Evolutionary conservation across 768 basidiomycete genomes (phyloP).

Genomic region (Termitomyces sp.): DNA sequence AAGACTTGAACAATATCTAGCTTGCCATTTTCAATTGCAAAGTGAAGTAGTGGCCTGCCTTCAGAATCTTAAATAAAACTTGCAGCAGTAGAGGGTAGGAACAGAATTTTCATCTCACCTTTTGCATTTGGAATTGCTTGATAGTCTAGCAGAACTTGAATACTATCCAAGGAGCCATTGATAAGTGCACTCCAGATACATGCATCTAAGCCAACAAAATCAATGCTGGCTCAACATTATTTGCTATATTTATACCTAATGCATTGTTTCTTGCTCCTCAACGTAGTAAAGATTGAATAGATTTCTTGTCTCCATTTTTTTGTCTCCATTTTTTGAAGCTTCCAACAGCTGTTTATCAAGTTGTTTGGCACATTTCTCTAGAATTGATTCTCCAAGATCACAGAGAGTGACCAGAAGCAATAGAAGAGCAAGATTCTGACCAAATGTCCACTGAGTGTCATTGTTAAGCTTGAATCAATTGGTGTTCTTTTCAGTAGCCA

Average conservation of each 20-base stretch:
- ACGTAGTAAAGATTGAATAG: background rate
- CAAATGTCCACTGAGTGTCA: conserved; percentile 5
- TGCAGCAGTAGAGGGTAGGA: background rate
- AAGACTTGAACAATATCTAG: too few relatives aligned
- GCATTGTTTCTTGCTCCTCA: background rate
- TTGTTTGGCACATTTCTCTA: background rate
- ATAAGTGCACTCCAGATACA: background rate
- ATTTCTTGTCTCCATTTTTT: background rate
- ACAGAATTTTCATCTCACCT: background rate
- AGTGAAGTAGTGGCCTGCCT: too few relatives aligned
- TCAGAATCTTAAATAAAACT: background rate
- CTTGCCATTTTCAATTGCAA: too few relatives aligned
- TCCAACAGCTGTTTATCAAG: background rate
- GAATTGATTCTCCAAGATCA: background rate
- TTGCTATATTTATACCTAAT: background rate
- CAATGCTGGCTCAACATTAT: background rate
- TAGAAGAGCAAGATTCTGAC: conserved; percentile 5
- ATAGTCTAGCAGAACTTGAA: background rate
- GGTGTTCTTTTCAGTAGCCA: background rate
- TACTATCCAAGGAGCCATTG: background rate
- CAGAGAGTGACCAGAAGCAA: conserved; percentile 3
- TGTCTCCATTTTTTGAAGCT: background rate
- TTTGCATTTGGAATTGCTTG: background rate
- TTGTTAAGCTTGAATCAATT: background rate
- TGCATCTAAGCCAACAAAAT: background rate